Evolutionary conservation across 2,329 filamentous ascomycete genomes (phyloP), one percentile per base, ranked within the genome.

Genomic region (Simplicillium sp.): DNA sequence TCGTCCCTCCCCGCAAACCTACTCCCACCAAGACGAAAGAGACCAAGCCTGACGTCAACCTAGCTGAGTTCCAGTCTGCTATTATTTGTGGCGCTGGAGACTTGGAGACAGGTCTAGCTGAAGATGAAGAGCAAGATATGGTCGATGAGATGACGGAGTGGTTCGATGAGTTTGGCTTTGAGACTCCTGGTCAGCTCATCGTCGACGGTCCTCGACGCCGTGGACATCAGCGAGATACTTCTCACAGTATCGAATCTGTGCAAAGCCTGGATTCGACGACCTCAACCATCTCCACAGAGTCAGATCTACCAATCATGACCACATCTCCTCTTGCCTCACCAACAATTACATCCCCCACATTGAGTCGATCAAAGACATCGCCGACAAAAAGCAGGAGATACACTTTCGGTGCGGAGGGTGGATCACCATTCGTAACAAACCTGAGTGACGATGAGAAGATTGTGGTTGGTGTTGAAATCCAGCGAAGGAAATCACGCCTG

Each of bases 51-150:
- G 8, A 34, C 40, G 25, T 43, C 39, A 39, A 82, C 60, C 80
- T 76, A 76, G 77, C 71, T 6, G 75, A 76, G 3, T 81, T 80
- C 52, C 77, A 82, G 56, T 78, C 80, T 68, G 76, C 77, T 13
- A 78, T 80, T 38, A 59, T 74, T 0, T 75, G 76, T 34, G 73
- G 72, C 5, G 70, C 71, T 2, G 72, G 70, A 25, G 73, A 75
- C 47, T 62, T 73, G 35, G 61, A 66, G 39, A 58, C 59, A 14
- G 71, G 71, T 38, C 32, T 50, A 18, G 45, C 52, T 40, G 62
- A 70, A 34, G 63, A 64, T 5, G 70, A 73, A 41, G 70, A 75
- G 42, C 53, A 58, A 4, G 66, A 68, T 31, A 51, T 54, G 38
- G 53, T 53, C 4, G 57, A 62, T 17, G 70, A 75, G 7, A 52